Evolutionary conservation across 768 basidiomycete genomes (phyloP), one percentile per base, ranked within the genome.

Genomic region (Leucocoprinus sp.): DNA sequence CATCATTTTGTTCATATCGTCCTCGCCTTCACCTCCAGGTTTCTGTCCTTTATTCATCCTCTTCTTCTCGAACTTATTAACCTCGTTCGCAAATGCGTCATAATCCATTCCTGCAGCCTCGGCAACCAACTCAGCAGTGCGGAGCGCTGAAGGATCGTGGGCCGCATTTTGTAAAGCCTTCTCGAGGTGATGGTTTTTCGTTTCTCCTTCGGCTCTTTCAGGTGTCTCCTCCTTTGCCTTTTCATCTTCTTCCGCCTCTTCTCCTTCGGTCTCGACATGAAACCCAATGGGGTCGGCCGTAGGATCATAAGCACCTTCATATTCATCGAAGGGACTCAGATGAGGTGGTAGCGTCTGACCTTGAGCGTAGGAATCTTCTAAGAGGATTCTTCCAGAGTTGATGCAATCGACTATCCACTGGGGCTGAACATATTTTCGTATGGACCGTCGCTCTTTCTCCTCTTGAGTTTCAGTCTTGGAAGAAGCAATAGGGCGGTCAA

Each of bases 381-480:
- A 74, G 22, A 97, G 72, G 48, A 95, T 74, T 60, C 76, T 87
- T 8, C 83, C 82, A 6, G 80, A 75, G 60, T 99, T 99, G 60
- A 96, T 81, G 61, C 88, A 96, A 61, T 99, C 96, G 27, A 91
- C 89, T 24, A 96, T 76, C 96, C 96, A 98, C 63, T 98, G 95
- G 8, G 96, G 96, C 63, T 98, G 96, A 14, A 98, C 75, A 61
- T 86, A 90, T 58, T 88, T 91, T 56, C 92, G 75, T 60, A 78
- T 77, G 35, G 72, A 64, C 28, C 80, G 71, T 34, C 74, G 69
- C 54, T 82, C 78, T 54, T 75, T 73, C 52, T 84, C 77, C 42
- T 76, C 77, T 12, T 68, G 52, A 0, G 74, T 71, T 56, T 79
- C 82, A 43, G 71, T 62, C 19, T 63, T 67, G 50, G 68, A 68